Evolutionary conservation across 176 grass and related monocot species (phyloP).

Genomic region (Cocos nucifera): DNA sequence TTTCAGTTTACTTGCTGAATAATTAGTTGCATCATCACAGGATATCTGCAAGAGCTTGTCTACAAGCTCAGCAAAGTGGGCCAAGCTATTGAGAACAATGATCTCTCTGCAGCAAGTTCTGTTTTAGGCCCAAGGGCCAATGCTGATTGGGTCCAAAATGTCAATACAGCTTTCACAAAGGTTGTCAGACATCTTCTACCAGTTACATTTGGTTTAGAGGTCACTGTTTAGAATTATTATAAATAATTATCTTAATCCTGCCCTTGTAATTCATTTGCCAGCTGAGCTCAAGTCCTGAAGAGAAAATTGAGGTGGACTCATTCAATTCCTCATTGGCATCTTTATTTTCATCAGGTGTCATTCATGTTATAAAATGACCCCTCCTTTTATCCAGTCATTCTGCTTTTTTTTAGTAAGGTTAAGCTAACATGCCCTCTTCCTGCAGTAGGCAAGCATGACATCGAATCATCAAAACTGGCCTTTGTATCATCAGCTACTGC

Average conservation of each 20-base stretch:
- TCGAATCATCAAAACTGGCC: conserved; percentile 59
- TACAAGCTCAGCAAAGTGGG: conserved; percentile 97
- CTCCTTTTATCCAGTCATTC: no score
- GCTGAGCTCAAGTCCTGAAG: conserved; percentile 70
- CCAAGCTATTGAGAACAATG: conserved; percentile 79
- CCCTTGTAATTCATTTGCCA: conserved; percentile 21
- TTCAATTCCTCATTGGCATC: conserved; percentile 83
- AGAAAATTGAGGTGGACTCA: conserved; percentile 43
- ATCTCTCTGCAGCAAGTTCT: conserved; percentile 51
- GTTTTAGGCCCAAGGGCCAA: conserved; percentile 40
- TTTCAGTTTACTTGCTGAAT: neutral
- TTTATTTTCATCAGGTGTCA: conserved; percentile 57
- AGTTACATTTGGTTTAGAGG: no score
- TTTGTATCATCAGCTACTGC: conserved; percentile 76
- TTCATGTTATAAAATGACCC: neutral
- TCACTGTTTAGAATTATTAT: no score
- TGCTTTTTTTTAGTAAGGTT: no score
- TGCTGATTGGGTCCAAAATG: conserved; percentile 58
- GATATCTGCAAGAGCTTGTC: conserved; percentile 81
- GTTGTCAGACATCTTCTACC: conserved; percentile 12
- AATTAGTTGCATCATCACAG: conserved; percentile 33
- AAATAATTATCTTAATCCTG: neutral
- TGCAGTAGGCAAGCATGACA: conserved; percentile 67
- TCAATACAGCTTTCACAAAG: conserved; percentile 80
- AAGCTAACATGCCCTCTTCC: neutral